A percentile compares a stretch with the other conserved stretches of the same genome.
Conservation (phyloP, 164 flowering plant genomes). For the Tetracentron sinense region DNA sequence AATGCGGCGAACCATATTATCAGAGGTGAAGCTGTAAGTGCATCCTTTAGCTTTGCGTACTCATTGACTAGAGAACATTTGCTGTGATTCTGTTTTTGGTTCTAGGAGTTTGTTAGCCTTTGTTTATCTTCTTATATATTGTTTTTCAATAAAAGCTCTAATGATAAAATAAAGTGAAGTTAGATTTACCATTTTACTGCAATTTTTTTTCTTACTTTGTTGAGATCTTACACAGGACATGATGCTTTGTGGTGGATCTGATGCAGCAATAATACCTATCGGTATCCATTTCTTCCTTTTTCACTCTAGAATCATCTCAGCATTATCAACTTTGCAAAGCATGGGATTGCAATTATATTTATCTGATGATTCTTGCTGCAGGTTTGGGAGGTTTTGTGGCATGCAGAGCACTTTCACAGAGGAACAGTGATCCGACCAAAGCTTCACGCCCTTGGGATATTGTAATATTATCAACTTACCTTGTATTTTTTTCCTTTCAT, state of each 20-base stretch:
- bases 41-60: no score
- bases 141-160: background rate
- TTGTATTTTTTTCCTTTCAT: background rate
- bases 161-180: background rate
- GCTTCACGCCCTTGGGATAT: slow-evolving; percentile 99
- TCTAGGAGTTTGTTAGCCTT: background rate
- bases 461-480: slow-evolving; percentile 36
- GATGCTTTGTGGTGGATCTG: slow-evolving; percentile 99
- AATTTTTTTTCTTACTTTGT: background rate
- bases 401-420: slow-evolving; percentile 87
- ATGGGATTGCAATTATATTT: background rate
- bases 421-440: slow-evolving; percentile 87
- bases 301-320: slow-evolving; percentile 9
- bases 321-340: background rate
- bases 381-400: slow-evolving; percentile 99
- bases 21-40: slow-evolving; percentile 95
- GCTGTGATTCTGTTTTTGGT: no score
- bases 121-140: background rate
- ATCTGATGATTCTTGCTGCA: slow-evolving; percentile 30
- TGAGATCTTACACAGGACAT: slow-evolving; percentile 59
- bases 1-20: slow-evolving; percentile 94
- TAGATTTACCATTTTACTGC: background rate
- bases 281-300: slow-evolving; percentile 40
- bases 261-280: slow-evolving; percentile 88
- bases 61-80: no score